Percentiles rank a stretch among this genome's conserved stretches.
Conservation (phyloP, 768 basidiomycete genomes). For the Lentinula aciculospora region DNA sequence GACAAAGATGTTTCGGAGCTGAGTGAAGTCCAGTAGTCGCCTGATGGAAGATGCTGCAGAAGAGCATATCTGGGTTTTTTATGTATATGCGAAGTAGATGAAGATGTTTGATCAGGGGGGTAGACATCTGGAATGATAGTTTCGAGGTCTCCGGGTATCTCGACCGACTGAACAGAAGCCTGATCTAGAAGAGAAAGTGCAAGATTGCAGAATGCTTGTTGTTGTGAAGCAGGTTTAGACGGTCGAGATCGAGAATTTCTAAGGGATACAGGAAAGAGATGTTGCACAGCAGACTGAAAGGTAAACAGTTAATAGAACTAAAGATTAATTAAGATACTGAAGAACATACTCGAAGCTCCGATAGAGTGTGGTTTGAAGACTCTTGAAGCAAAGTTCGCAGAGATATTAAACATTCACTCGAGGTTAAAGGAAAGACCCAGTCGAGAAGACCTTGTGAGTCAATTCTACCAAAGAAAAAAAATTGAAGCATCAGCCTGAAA, state of each 20-base stretch:
- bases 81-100: constrained; percentile 15
- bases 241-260: constrained; percentile 53
- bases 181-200: constrained; percentile 71
- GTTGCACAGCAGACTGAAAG: constrained; percentile 54
- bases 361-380: constrained; percentile 46
- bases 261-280: constrained; percentile 64
- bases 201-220: constrained; percentile 69
- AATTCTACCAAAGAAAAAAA: constrained; percentile 32
- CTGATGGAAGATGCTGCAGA: constrained; percentile 71
- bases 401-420: constrained; percentile 36
- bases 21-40: constrained; percentile 77
- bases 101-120: constrained; percentile 15
- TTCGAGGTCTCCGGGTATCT: constrained; percentile 40
- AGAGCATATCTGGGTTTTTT: constrained; percentile 60
- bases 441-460: constrained; percentile 77
- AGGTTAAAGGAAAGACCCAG: constrained; percentile 63
- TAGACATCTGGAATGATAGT: constrained; percentile 29
- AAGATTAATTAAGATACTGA: constrained; percentile 19
- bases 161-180: constrained; percentile 44
- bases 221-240: constrained; percentile 60
- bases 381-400: constrained; percentile 54
- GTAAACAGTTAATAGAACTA: constrained; percentile 10
- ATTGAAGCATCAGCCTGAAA: background rate
- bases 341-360: constrained; percentile 52
- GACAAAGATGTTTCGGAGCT: constrained; percentile 26